Conservation (phyloP, 1,284 basidiomycete genomes). For the Microbotryum silenes-acaulis region DNA sequence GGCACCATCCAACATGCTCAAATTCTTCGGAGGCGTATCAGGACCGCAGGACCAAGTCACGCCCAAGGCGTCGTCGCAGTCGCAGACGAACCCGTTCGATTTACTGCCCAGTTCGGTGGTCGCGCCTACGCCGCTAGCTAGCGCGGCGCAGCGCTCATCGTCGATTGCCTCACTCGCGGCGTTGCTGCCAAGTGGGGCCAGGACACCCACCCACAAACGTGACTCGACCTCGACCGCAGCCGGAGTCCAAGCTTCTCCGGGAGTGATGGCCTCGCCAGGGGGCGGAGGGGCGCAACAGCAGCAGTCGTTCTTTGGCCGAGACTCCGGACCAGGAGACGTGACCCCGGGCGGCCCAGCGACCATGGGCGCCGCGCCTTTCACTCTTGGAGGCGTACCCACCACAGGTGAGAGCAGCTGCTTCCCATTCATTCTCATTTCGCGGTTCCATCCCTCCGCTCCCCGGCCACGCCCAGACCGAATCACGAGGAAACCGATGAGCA, state of each 20-base stretch:
- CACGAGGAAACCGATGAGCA: too few relatives aligned
- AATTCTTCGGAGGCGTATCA: slow-evolving; percentile 23
- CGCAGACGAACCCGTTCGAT: slow-evolving; percentile 27
- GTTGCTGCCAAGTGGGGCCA: slow-evolving; percentile 1
- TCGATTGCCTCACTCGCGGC: slow-evolving; percentile 4
- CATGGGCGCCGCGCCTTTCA: slow-evolving; percentile 6
- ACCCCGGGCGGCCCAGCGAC: slow-evolving; percentile 18
- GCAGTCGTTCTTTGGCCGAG: background rate
- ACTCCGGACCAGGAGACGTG: slow-evolving; percentile 9
- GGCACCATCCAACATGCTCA: slow-evolving; percentile 16
- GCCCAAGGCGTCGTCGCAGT: slow-evolving; percentile 23
- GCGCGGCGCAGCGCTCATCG: slow-evolving; percentile 10
- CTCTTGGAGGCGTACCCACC: slow-evolving; percentile 17
- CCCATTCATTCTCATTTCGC: background rate
- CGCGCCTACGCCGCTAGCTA: slow-evolving; percentile 2
- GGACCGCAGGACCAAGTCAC: slow-evolving; percentile 24
- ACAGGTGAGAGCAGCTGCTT: slow-evolving; percentile 18
- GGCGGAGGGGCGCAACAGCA: background rate
- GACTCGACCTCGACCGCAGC: background rate
- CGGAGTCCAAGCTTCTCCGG: too few relatives aligned
- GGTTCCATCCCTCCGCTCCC: too few relatives aligned
- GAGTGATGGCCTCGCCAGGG: too few relatives aligned
- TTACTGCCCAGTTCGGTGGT: slow-evolving; percentile 4
- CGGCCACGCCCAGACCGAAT: too few relatives aligned
- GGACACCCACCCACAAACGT: background rate